Evolutionary conservation across 2,329 filamentous ascomycete genomes (phyloP).

Genomic region (Talaromyces atroroseus): DNA sequence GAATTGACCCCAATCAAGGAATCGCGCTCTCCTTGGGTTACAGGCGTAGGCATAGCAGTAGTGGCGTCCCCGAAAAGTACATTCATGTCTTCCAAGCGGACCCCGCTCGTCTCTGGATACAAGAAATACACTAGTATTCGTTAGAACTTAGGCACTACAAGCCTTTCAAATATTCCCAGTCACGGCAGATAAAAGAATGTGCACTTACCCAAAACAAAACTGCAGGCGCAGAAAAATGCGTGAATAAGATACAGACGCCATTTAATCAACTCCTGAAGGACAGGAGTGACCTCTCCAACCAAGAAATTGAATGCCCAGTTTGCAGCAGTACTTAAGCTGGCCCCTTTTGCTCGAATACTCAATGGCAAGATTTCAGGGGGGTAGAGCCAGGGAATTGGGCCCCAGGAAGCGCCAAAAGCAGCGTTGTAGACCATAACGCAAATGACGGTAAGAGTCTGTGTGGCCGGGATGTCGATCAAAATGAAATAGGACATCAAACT

Average conservation of each 20-base stretch:
- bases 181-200: neutral
- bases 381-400: constrained; percentile 96
- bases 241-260: constrained; percentile 95
- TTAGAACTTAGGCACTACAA: neutral
- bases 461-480: constrained; percentile 70
- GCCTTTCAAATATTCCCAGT: neutral
- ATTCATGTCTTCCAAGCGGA: constrained; percentile 96
- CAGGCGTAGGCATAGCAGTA: constrained; percentile 73
- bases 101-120: constrained; percentile 93
- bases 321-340: constrained; percentile 88
- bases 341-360: constrained; percentile 94
- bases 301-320: constrained; percentile 99
- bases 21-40: constrained; percentile 70
- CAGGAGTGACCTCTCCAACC: constrained; percentile 89
- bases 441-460: constrained; percentile 78
- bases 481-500: constrained; percentile 94
- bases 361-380: constrained; percentile 97
- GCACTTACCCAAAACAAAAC: constrained; percentile 87
- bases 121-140: constrained; percentile 75
- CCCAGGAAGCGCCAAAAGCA: constrained; percentile 95
- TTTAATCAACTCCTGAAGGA: constrained; percentile 83
- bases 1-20: constrained; percentile 73
- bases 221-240: constrained; percentile 91
- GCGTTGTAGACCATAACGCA: constrained; percentile 99
- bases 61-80: constrained; percentile 88